Conservation (phyloP, 371 early-diverging fungal genomes). For the Actinomucor elegans region DNA sequence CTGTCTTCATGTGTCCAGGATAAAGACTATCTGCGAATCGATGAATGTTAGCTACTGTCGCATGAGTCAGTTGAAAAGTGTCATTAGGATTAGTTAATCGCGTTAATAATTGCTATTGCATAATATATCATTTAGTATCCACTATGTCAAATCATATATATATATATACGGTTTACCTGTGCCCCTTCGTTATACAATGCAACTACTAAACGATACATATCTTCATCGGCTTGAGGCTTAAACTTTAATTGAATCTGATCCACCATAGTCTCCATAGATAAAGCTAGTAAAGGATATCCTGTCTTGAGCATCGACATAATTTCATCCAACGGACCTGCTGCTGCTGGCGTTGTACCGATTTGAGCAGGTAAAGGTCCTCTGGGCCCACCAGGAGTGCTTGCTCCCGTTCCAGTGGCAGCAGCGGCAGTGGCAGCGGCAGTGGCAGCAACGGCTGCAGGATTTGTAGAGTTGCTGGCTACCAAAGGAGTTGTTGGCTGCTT, state of each 20-base stretch:
- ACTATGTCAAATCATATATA: not conserved
- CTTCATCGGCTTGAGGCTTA: slow-evolving; percentile 93
- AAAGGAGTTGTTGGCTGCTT: too few relatives aligned
- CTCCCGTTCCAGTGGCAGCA: not conserved
- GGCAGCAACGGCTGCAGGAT: not conserved
- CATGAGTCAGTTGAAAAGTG: slow-evolving; percentile 62
- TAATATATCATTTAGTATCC: not conserved
- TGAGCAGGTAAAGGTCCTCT: slow-evolving; percentile 9
- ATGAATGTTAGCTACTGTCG: slow-evolving; percentile 80
- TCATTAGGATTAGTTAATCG: slow-evolving; percentile 70
- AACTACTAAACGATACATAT: slow-evolving; percentile 91
- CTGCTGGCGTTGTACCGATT: slow-evolving; percentile 10
- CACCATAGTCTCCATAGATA: slow-evolving; percentile 97
- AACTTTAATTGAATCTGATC: slow-evolving; percentile 92
- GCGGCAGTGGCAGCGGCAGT: not conserved
- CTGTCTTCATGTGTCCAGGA: slow-evolving; percentile 73
- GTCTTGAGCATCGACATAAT: slow-evolving; percentile 96
- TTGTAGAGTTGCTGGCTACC: too few relatives aligned
- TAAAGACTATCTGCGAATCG: slow-evolving; percentile 85
- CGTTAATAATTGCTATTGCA: slow-evolving; percentile 56
- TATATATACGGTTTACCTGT: slow-evolving; percentile 61
- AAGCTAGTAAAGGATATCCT: slow-evolving; percentile 88
- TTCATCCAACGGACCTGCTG: slow-evolving; percentile 83
- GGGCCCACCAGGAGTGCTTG: not conserved
- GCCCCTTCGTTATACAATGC: slow-evolving; percentile 88